phyloP scores from a whole-genome alignment of 371 early-diverging fungal species.

The Nematocida sp. region DNA sequence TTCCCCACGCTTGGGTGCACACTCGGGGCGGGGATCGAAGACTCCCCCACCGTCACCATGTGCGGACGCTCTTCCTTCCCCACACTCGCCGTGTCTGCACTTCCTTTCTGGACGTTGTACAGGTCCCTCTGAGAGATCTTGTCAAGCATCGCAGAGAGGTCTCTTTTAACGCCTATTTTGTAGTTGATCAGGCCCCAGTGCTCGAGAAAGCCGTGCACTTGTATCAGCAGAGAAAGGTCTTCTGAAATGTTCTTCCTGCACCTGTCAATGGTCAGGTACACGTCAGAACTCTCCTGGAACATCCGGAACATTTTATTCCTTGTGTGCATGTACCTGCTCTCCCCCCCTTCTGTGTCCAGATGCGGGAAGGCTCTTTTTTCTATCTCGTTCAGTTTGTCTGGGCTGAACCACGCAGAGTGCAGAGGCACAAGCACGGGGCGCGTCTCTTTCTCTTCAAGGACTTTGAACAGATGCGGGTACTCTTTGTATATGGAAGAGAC shows the following conservation, averaged over 20 bases:
- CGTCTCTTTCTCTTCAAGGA: background rate
- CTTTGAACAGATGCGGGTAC: slow-evolving; percentile 46
- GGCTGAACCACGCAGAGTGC: slow-evolving; percentile 84
- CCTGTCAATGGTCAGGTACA: slow-evolving; percentile 26
- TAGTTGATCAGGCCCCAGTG: slow-evolving; percentile 97
- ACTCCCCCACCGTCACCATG: slow-evolving; percentile 34
- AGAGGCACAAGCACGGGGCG: slow-evolving; percentile 65
- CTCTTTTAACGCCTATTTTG: slow-evolving; percentile 54
- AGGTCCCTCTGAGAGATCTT: slow-evolving; percentile 14
- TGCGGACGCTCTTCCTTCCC: background rate
- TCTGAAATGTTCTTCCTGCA: slow-evolving; percentile 77
- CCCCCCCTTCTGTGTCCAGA: slow-evolving; percentile 7
- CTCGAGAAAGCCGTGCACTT: slow-evolving; percentile 90
- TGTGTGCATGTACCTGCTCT: slow-evolving; percentile 2
- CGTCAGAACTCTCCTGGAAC: slow-evolving; percentile 29
- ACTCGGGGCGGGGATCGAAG: slow-evolving; percentile 1
- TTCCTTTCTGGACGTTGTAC: background rate
- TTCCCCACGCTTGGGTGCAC: background rate
- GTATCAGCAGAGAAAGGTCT: slow-evolving; percentile 88
- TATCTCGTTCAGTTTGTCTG: slow-evolving; percentile 74
- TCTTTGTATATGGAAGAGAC: background rate
- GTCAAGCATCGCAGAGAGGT: background rate
- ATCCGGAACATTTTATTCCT: slow-evolving; percentile 43
- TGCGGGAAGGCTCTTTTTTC: slow-evolving; percentile 71
- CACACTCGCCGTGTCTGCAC: background rate